These are phyloP conservation scores for Helotiales sp. DNA, from an alignment of 2,329 filamentous ascomycete genomes.

Conservation along the genomic window DNA sequence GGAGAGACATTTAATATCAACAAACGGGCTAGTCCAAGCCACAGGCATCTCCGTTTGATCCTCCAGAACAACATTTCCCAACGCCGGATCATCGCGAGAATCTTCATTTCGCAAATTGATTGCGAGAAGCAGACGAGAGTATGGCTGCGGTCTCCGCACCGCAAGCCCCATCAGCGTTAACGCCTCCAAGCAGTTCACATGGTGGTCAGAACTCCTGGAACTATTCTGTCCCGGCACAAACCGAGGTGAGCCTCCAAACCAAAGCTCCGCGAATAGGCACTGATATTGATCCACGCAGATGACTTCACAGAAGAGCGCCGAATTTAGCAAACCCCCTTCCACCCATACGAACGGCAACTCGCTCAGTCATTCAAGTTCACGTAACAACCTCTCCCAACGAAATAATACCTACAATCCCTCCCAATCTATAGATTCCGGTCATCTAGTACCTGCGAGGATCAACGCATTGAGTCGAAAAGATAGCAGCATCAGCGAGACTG, in stretches of 20 bases:
- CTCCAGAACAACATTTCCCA: not conserved
- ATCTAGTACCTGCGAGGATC: slow-evolving; percentile 38
- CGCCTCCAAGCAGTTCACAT: slow-evolving; percentile 35
- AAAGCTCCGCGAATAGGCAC: not conserved
- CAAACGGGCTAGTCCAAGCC: slow-evolving; percentile 13
- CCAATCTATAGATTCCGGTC: slow-evolving; percentile 23
- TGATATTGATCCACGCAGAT: slow-evolving; percentile 10
- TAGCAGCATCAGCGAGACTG: slow-evolving; percentile 41
- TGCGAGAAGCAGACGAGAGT: slow-evolving; percentile 17
- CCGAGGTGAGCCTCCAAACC: slow-evolving; percentile 27
- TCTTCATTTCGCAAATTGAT: slow-evolving; percentile 9
- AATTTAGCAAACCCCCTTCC: slow-evolving; percentile 19
- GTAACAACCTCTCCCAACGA: slow-evolving; percentile 27
- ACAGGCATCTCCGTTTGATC: slow-evolving; percentile 10
- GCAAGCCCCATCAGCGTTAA: slow-evolving; percentile 34
- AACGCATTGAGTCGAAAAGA: slow-evolving; percentile 41
- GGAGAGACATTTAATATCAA: slow-evolving; percentile 19
- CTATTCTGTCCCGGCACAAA: slow-evolving; percentile 31
- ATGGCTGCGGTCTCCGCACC: slow-evolving; percentile 39
- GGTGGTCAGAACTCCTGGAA: slow-evolving; percentile 32
- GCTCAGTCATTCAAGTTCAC: slow-evolving; percentile 22
- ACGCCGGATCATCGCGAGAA: not conserved
- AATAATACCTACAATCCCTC: slow-evolving; percentile 19
- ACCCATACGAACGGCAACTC: slow-evolving; percentile 28
- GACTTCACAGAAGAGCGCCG: slow-evolving; percentile 16